Evolutionary conservation across 805 yeast species (phyloP).

Genomic region (Hanseniaspora thailandica): DNA sequence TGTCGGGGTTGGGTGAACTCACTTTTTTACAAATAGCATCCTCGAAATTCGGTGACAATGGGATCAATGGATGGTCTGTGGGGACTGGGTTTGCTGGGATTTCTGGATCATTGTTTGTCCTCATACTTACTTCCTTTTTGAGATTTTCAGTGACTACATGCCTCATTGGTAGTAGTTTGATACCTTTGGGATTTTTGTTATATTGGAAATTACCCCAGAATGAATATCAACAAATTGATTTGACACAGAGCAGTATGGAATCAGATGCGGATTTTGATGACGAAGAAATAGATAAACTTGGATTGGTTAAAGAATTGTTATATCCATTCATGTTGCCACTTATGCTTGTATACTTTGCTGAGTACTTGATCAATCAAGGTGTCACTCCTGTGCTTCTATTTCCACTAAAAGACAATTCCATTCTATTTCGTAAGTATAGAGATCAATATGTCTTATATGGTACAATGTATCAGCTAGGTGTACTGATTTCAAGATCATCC

Average conservation of each 20-base stretch:
- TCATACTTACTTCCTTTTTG: conserved; percentile 61
- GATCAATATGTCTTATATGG: conserved; percentile 89
- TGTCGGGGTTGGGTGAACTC: conserved; percentile 84
- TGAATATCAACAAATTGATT: neutral
- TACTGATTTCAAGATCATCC: conserved; percentile 80
- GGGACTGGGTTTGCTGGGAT: conserved; percentile 97
- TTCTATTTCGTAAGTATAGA: conserved; percentile 61
- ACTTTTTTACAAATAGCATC: conserved; percentile 83
- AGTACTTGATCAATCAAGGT: conserved; percentile 84
- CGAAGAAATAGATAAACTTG: conserved; percentile 22
- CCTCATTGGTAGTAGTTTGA: conserved; percentile 44
- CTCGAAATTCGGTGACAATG: conserved; percentile 40
- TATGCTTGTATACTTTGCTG: conserved; percentile 70
- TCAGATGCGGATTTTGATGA: conserved; percentile 26
- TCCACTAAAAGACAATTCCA: conserved; percentile 38
- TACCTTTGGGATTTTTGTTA: conserved; percentile 43
- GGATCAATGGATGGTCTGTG: conserved; percentile 77
- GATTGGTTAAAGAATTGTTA: conserved; percentile 30
- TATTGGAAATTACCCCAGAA: conserved; percentile 24
- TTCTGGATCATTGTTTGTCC: conserved; percentile 60
- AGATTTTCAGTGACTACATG: conserved; percentile 43
- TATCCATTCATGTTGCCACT: conserved; percentile 74
- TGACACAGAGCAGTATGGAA: neutral
- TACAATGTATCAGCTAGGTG: conserved; percentile 82
- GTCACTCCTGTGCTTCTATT: conserved; percentile 78